These are phyloP conservation scores for Pleurotus pulmonarius DNA, from an alignment of 768 basidiomycete species.

Conservation along the genomic window DNA sequence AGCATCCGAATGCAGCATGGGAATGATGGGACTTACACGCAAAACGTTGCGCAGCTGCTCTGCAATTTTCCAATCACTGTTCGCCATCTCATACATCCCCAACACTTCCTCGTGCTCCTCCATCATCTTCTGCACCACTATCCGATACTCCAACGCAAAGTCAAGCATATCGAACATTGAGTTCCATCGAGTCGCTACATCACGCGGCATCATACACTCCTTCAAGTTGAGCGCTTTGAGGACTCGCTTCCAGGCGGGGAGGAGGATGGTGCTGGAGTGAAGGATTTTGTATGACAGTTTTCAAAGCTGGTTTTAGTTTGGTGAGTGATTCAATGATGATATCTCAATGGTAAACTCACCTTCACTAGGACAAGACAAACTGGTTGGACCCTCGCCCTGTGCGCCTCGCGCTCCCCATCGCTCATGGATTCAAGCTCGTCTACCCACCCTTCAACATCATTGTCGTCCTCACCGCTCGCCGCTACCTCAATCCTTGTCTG, in stretches of 20 bases:
- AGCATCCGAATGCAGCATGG: background rate
- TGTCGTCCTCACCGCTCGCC: constrained; percentile 3
- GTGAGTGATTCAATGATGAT: no score
- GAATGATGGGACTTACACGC: constrained; percentile 12
- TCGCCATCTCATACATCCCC: constrained; percentile 13
- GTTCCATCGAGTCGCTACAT: constrained; percentile 34
- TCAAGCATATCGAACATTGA: constrained; percentile 29
- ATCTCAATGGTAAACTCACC: constrained; percentile 8
- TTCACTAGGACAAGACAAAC: constrained; percentile 10
- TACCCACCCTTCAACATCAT: constrained; percentile 4
- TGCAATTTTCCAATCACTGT: constrained; percentile 22
- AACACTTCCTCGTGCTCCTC: constrained; percentile 9
- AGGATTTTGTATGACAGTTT: constrained; percentile 20
- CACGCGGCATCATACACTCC: constrained; percentile 22
- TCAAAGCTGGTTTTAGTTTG: constrained; percentile 13
- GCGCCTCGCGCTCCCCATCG: background rate
- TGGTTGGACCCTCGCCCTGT: background rate
- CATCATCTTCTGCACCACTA: constrained; percentile 19
- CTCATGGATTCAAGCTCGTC: background rate
- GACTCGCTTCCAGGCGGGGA: constrained; percentile 23
- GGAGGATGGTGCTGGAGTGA: constrained; percentile 23
- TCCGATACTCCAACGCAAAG: constrained; percentile 22
- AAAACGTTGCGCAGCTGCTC: constrained; percentile 19
- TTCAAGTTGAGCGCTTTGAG: constrained; percentile 11
- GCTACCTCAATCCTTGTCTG: background rate